Conservation (phyloP, 2,329 filamentous ascomycete genomes). For the Dichotomopilus funicola region DNA sequence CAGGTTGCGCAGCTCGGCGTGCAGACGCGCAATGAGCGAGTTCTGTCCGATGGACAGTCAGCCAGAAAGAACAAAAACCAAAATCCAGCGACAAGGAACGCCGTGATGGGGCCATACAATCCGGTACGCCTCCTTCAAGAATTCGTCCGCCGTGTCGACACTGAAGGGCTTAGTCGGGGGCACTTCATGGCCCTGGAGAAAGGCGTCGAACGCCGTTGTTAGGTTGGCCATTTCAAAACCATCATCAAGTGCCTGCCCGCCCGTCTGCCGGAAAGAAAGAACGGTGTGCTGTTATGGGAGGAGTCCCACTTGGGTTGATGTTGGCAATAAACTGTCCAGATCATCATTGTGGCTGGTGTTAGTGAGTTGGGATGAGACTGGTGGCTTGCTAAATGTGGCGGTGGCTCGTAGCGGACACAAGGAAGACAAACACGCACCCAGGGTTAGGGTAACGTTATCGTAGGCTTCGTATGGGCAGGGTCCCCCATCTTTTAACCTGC, state of each 20-base stretch:
- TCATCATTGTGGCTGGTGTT: not conserved
- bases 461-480: no score
- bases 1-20: conserved; percentile 72
- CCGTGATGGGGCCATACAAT: conserved; percentile 54
- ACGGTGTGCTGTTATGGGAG: not conserved
- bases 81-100: not conserved
- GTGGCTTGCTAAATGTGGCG: not conserved
- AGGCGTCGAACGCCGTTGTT: conserved; percentile 61
- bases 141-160: conserved; percentile 64
- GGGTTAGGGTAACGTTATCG: no score
- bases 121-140: conserved; percentile 87
- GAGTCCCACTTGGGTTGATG: not conserved
- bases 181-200: conserved; percentile 55
- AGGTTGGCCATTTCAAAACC: conserved; percentile 49
- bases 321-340: conserved; percentile 3
- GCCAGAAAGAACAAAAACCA: not conserved
- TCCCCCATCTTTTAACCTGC: no score
- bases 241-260: not conserved
- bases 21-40: conserved; percentile 73
- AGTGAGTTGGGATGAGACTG: not conserved
- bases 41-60: conserved; percentile 50
- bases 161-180: conserved; percentile 41
- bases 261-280: not conserved
- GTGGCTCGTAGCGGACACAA: no score
- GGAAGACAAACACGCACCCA: no score